Evolutionary conservation across 139 green algal genomes (phyloP).

Genomic region (Spirogloea muscicola): DNA sequence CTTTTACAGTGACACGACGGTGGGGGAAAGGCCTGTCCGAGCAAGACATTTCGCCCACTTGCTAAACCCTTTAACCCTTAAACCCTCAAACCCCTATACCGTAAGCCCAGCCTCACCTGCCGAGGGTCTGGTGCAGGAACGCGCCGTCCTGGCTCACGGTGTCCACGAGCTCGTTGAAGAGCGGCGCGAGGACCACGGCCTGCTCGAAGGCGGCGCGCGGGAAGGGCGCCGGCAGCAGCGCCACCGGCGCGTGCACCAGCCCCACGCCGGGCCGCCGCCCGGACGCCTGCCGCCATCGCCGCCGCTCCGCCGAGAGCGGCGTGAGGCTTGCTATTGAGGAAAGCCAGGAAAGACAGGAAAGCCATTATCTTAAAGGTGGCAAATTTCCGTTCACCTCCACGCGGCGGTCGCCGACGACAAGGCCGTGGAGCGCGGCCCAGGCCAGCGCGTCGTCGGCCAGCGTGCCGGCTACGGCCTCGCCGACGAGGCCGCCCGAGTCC

Average conservation of each 20-base stretch:
- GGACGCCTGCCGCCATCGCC: constrained; percentile 15
- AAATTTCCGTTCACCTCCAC: constrained; percentile 5
- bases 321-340: too few relatives aligned
- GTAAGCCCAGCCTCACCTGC: too few relatives aligned
- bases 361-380: too few relatives aligned
- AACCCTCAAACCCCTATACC: too few relatives aligned
- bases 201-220: constrained; percentile 59
- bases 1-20: too few relatives aligned
- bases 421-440: constrained; percentile 15
- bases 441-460: constrained; percentile 7
- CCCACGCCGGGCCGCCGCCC: constrained; percentile 3
- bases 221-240: constrained; percentile 78
- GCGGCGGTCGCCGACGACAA: constrained; percentile 23
- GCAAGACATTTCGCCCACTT: too few relatives aligned
- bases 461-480: too few relatives aligned
- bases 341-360: too few relatives aligned
- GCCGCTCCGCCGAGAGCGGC: too few relatives aligned
- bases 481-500: too few relatives aligned
- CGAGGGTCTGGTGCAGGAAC: constrained; percentile 71
- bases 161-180: constrained; percentile 84
- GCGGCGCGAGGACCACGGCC: constrained; percentile 53
- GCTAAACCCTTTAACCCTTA: too few relatives aligned
- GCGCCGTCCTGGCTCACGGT: constrained; percentile 65
- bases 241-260: constrained; percentile 67
- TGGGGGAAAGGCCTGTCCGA: too few relatives aligned